Base-by-base conservation (phyloP, 345 rosid species). In the Litchi chinensis region DNA sequence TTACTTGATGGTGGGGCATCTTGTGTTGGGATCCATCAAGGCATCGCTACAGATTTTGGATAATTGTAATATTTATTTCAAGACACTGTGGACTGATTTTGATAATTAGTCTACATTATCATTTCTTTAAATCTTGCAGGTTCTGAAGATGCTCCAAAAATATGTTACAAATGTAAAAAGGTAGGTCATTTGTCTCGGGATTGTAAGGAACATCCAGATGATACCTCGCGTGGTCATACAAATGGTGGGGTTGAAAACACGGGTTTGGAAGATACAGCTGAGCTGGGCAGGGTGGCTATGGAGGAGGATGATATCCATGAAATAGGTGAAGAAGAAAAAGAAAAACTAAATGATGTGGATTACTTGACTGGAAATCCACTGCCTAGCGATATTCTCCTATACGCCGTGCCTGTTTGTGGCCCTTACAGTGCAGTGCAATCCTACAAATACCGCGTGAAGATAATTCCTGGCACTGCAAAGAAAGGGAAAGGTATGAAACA, bases 301-400 rank as follows among this genome's bases (percentile, higher is more conserved):
- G 98, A 94, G 81, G 99, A 93, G 87, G 98, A 96, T 0, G 99
- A 97, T 82, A 85, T 94, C 63, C 84, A 94, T 60, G 99, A 97
- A 82, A 85, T 97, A 26, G 98, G 89, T 2, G 98, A 94, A 76
- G 97, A 94, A 81, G 98, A 97, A 83, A 97, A 88, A 85, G 99
- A 73, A 65, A 94, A 85, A 85, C 78, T 97, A 77, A 94, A 91
- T 48, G 98, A 97, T 8, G 86, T 92, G 73, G 98, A 94, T 85
- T 94, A 89, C 90, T 77, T 96, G 88, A 94, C 98, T 0, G 99
- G 98, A 56, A 94, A 83, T 82, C 98, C 97, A 13, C 79, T 92
- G 46, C 88, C 95, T 32, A 89, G 71, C 1, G 98, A 97, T 82
- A 87, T 94, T 72, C 96, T 94, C 60, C 82, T 93, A 19, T 93